These are phyloP conservation scores for Linum tenue DNA, from an alignment of 345 rosid species.

Conservation along the genomic window DNA sequence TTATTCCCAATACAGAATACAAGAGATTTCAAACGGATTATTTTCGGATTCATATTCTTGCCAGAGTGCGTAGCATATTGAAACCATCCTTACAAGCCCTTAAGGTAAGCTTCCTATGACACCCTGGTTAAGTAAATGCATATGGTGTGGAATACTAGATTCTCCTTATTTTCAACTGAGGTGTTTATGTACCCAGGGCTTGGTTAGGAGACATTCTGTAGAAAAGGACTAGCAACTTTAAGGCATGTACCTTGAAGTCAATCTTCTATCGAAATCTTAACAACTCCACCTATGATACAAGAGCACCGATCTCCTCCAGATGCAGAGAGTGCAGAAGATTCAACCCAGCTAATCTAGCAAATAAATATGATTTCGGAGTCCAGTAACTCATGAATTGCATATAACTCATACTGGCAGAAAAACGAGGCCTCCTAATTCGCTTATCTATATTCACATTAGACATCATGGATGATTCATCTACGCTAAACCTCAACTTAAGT, in stretches of 20 bases:
- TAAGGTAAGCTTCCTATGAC: not conserved
- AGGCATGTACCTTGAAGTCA: not conserved
- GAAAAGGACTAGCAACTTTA: not conserved
- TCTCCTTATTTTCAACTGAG: not conserved
- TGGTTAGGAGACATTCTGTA: not conserved
- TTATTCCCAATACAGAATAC: not conserved
- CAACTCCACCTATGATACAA: not conserved
- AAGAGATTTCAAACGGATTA: not conserved
- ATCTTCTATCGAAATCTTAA: not conserved
- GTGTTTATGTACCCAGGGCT: not conserved
- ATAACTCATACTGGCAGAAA: not conserved
- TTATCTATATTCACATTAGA: not conserved
- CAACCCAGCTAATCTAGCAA: not conserved
- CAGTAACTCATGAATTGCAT: not conserved
- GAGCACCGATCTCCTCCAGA: not conserved
- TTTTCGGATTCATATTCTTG: not conserved
- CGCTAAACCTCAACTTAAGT: not conserved
- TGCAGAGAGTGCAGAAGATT: not conserved
- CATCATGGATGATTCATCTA: not conserved
- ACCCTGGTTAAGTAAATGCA: not conserved
- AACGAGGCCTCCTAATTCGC: not conserved
- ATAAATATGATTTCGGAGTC: not conserved
- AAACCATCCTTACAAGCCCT: not conserved
- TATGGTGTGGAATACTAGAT: not conserved
- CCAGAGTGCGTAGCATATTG: not conserved